phyloP scores from a whole-genome alignment of 352 stramenopile species.

The Ophiocytium majus region DNA sequence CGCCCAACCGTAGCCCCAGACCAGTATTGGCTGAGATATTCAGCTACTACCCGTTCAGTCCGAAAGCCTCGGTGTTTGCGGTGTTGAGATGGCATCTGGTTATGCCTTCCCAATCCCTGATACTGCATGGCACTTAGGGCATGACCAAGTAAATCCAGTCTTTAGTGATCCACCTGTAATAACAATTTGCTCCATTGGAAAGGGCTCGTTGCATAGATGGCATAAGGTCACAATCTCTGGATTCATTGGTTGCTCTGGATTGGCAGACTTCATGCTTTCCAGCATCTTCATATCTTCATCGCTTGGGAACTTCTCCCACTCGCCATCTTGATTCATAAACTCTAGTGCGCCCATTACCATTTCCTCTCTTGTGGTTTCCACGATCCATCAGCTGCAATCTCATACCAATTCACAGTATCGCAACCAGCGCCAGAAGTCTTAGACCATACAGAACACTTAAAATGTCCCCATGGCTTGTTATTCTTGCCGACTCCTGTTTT shows the following conservation, averaged over 20 bases:
- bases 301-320: background rate
- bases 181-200: background rate
- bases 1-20: background rate
- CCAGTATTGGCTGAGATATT: background rate
- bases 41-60: background rate
- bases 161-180: background rate
- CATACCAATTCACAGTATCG: background rate
- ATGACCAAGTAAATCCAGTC: background rate
- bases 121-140: background rate
- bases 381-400: constrained; percentile 4
- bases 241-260: no score
- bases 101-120: no score
- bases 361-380: background rate
- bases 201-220: background rate
- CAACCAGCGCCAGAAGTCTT: no score
- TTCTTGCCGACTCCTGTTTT: background rate
- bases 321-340: constrained; percentile 10
- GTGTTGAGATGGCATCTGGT: background rate
- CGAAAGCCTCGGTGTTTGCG: background rate
- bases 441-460: background rate
- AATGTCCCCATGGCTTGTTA: constrained; percentile 1
- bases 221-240: constrained; percentile 1
- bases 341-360: background rate
- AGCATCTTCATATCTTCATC: background rate
- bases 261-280: background rate